phyloP scores from a whole-genome alignment of 139 green algal genomes.

The Chlamydomonas sphaeroides region DNA sequence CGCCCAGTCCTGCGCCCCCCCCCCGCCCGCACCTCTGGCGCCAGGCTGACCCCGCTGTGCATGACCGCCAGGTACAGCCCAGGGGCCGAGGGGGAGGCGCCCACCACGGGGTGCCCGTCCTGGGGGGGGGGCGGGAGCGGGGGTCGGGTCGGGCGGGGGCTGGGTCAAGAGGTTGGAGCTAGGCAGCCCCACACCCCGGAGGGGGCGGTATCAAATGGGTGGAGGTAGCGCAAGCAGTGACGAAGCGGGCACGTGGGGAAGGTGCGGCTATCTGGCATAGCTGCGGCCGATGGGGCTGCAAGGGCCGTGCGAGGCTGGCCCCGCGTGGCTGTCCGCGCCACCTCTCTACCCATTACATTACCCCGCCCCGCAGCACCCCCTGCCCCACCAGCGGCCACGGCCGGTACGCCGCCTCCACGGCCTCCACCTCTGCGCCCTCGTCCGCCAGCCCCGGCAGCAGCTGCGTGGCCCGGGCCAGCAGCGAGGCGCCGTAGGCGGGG shows the following conservation, averaged over 20 bases:
- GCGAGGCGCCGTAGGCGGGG: slow-evolving; percentile 5
- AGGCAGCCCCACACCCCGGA: no score
- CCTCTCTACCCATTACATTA: no score
- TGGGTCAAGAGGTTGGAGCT: no score
- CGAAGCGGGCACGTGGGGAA: no score
- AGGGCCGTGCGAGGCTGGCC: no score
- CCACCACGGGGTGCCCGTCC: slow-evolving; percentile 26
- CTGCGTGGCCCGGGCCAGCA: slow-evolving; percentile 17
- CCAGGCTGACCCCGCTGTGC: slow-evolving; percentile 17
- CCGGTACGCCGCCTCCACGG: slow-evolving; percentile 19
- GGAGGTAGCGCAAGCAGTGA: no score
- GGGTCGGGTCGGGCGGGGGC: neutral
- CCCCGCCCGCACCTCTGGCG: slow-evolving; percentile 8
- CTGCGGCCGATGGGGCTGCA: no score
- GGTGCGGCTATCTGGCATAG: no score
- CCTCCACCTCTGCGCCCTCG: neutral
- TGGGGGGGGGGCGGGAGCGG: neutral
- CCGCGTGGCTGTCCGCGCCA: no score
- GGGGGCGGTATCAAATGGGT: no score
- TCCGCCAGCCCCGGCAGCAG: slow-evolving; percentile 13
- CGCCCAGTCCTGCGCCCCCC: neutral
- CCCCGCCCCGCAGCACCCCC: neutral
- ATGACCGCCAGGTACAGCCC: slow-evolving; percentile 27
- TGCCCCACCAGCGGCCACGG: slow-evolving; percentile 19
- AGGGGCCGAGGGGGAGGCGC: neutral